A percentile compares a stretch with the other conserved stretches of the same genome.
phyloP scores from a whole-genome alignment of 768 basidiomycete species.

The Chiua virens region DNA sequence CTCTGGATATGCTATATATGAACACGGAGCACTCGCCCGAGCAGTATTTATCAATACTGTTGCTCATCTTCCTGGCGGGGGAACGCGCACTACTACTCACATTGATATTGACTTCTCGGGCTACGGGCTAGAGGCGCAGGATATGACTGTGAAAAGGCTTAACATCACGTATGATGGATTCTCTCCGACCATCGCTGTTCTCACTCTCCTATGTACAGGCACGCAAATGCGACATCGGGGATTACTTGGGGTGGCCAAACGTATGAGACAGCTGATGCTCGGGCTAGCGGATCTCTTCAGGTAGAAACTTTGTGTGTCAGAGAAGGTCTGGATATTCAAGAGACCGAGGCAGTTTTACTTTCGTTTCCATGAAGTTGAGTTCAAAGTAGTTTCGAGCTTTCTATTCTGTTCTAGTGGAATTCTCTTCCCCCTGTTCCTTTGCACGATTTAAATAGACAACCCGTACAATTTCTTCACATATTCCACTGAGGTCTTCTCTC shows the following conservation, averaged over 20 bases:
- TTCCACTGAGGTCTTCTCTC: conserved; percentile 56
- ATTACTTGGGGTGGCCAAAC: conserved; percentile 60
- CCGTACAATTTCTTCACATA: conserved; percentile 47
- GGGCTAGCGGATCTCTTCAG: conserved; percentile 36
- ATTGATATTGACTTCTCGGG: conserved; percentile 41
- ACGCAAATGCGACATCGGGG: conserved; percentile 50
- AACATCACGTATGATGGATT: conserved; percentile 38
- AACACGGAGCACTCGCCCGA: conserved; percentile 41
- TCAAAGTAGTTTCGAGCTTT: no score
- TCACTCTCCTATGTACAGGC: conserved; percentile 28
- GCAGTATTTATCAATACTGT: conserved; percentile 60
- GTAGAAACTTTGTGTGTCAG: conserved; percentile 31
- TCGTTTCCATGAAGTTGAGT: conserved; percentile 10
- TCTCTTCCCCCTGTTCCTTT: not conserved
- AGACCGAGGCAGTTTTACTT: conserved; percentile 46
- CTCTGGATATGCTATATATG: conserved; percentile 65
- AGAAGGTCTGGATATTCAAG: conserved; percentile 45
- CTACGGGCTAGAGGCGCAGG: conserved; percentile 21
- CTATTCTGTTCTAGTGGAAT: no score
- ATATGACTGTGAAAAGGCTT: conserved; percentile 49
- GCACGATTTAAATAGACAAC: not conserved
- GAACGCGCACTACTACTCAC: conserved; percentile 41
- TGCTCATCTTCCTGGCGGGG: conserved; percentile 43
- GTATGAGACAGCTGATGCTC: conserved; percentile 51
- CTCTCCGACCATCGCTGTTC: not conserved